These are phyloP conservation scores for Pinus albicaulis DNA, from an alignment of 75 land plant species.

Conservation along the genomic window DNA sequence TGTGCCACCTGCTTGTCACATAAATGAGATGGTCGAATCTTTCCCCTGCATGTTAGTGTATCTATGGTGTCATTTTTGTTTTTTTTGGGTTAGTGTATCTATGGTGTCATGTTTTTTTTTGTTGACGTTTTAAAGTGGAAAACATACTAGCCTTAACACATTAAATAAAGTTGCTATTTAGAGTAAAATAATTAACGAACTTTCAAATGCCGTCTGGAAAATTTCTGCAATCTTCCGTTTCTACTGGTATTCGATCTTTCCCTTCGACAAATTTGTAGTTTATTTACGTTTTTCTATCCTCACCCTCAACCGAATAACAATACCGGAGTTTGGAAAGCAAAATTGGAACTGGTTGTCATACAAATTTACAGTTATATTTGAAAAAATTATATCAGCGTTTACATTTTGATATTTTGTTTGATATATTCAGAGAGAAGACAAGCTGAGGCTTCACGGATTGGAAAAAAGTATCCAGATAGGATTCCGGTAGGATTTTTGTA, in stretches of 20 bases:
- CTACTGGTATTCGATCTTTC: background rate
- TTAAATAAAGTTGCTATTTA: background rate
- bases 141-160: too few species aligned
- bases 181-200: background rate
- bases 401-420: background rate
- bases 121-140: background rate
- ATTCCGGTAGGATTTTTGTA: slow-evolving; percentile 36
- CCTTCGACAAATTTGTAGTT: too few species aligned
- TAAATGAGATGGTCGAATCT: too few species aligned
- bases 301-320: background rate
- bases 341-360: background rate
- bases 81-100: too few species aligned
- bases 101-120: background rate
- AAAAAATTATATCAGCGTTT: background rate
- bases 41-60: too few species aligned
- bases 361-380: too few species aligned
- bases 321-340: background rate
- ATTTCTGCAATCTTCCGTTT: background rate
- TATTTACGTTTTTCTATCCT: too few species aligned
- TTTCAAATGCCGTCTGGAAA: background rate
- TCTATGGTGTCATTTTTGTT: too few species aligned
- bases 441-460: slow-evolving; percentile 64
- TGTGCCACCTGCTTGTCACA: too few species aligned
- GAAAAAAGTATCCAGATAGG: slow-evolving; percentile 75
- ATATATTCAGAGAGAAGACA: slow-evolving; percentile 39